These are phyloP conservation scores for Pseudocercospora fijiensis DNA, from an alignment of 2,329 filamentous ascomycete species.

Conservation along the genomic window DNA sequence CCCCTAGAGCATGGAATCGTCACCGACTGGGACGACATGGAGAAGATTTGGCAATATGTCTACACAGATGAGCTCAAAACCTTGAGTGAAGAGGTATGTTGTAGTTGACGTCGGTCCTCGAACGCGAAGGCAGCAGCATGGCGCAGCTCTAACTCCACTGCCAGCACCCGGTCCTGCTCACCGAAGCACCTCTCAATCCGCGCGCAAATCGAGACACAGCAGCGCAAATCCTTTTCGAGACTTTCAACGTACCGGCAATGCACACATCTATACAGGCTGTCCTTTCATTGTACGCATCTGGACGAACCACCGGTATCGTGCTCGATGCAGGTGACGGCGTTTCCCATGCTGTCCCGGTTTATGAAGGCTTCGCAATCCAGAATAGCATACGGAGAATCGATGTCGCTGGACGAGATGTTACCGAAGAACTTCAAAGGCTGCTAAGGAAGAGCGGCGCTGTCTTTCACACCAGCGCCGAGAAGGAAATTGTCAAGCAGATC, in stretches of 20 bases:
- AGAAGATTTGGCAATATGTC: slow-evolving; percentile 98
- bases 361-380: slow-evolving; percentile 95
- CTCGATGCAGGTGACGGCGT: slow-evolving; percentile 94
- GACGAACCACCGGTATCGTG: slow-evolving; percentile 92
- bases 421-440: slow-evolving; percentile 87
- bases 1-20: slow-evolving; percentile 97
- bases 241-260: slow-evolving; percentile 94
- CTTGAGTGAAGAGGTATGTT: slow-evolving; percentile 82
- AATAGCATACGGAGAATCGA: slow-evolving; percentile 95
- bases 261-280: slow-evolving; percentile 98
- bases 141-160: slow-evolving; percentile 18
- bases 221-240: slow-evolving; percentile 97
- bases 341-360: slow-evolving; percentile 94
- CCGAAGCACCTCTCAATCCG: slow-evolving; percentile 92
- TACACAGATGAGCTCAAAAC: slow-evolving; percentile 96
- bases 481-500: slow-evolving; percentile 96
- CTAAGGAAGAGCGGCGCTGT: slow-evolving; percentile 89
- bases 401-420: slow-evolving; percentile 92
- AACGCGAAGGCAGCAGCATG: not conserved
- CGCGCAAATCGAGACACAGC: slow-evolving; percentile 93
- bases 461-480: slow-evolving; percentile 97
- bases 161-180: slow-evolving; percentile 90
- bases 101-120: slow-evolving; percentile 27
- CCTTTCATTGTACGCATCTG: slow-evolving; percentile 90
- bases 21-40: slow-evolving; percentile 99